Base-by-base conservation (phyloP, 192 early-diverging fungal species). In the Mortierella hygrophila region DNA sequence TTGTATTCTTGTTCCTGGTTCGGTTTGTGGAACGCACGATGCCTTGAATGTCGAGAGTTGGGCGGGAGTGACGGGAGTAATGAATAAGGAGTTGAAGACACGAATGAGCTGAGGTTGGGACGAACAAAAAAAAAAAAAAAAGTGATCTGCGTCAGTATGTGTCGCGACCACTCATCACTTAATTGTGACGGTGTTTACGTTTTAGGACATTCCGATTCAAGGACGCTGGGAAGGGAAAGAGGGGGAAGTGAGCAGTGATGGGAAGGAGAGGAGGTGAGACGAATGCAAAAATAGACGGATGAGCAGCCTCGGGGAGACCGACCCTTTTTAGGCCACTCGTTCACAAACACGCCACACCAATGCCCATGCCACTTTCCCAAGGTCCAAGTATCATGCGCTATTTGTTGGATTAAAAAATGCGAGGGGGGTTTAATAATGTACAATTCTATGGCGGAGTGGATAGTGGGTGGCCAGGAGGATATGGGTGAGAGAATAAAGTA, bases 181-280 rank as follows among this genome's bases (percentile, higher is more conserved):
- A 8, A 65, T 15, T 65, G 60, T 65, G 60, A 65, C 60, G 26
- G 60, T 65, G 60, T 65, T 65, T 65, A 65, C 60, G n/a, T 65
- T 32, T 63, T 65, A 65, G 26, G 60, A 9, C 60, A 65, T 32
- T 9, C 60, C 60, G 60, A 65, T 16, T 65, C 49, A 52, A 18
- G 10, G 29, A 21, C n/a, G 29, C 10, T 68, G 65, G 29, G 29
- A 68, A 68, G 35, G 65, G 65, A 10, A 26, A 16, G 65, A 68
- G 65, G 20, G 35, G 9, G 4, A 0, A 65, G 21, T 1, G 15
- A 65, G 63, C n/a, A n/a, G n/a, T n/a, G n/a, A n/a, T n/a, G 35
- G 35, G 35, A 35, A 5, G 15, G 32, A 2, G 26, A 65, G 29
- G 63, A 29, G 26, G 65, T n/a, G 65, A 68, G 16, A 52, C 49